Base-by-base conservation (phyloP, 1,139 yeast genomes). In the Taphrina deformans region DNA sequence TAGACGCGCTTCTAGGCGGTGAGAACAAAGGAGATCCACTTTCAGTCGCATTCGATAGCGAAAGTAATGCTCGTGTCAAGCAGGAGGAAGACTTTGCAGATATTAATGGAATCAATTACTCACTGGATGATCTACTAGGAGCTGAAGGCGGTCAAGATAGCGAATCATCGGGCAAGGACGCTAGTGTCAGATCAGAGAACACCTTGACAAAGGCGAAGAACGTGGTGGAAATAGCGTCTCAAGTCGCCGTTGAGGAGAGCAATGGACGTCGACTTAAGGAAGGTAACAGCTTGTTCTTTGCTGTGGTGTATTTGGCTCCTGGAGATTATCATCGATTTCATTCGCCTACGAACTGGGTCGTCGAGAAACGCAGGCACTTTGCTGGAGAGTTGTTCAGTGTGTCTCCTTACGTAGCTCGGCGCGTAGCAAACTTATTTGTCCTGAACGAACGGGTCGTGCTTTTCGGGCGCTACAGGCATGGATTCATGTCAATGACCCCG, bases 301-400 rank as follows among this genome's bases (percentile, higher is more conserved):
- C 96, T 0, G 99, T 95, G 24, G 90, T 95, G 44, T 95, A 95
- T 74, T 81, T 95, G 66, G 97, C 98, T 0, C 99, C 99, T 0
- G 99, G 99, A 44, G 99, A 95, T 75, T 95, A 95, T 76, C 99
- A 95, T 77, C 87, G 96, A 70, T 95, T 88, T 78, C 99, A 95
- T 75, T 90, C 98, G 2, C 99, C 99, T 3, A 84, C 92, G 1
- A 88, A 89, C 75, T 95, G 99, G 99, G 98, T 93, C 24, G 85
- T 96, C 45, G 91, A 95, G 33, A 77, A 89, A 65, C 85, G 99
- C 75, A 87, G 99, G 69, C 98, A 95, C 77, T 95, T 93, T 74
- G 89, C 93, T 55, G 99, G 99, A 24, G 97, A 95, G 74, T 81
- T 95, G 60, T 93, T 88, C 77, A 89, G 96, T 24, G 99, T 93